Percentiles rank a stretch among this genome's conserved stretches.
Evolutionary conservation across 805 yeast species (phyloP).

Genomic region (Pichia cephalocereana): DNA sequence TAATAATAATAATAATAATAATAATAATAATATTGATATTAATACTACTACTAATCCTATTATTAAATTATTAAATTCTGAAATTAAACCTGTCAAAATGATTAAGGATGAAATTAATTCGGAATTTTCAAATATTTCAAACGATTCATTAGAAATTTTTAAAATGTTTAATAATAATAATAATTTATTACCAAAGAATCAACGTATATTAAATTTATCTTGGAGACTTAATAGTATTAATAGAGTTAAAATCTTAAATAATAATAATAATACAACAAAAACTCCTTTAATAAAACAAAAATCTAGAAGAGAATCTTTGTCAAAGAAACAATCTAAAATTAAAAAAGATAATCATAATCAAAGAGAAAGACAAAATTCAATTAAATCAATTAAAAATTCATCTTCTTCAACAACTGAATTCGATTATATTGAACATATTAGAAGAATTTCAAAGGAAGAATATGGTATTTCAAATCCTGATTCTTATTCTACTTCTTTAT

Average conservation of each 20-base stretch:
- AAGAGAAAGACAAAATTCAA: background rate
- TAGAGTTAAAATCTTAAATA: constrained; percentile 13
- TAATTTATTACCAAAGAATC: constrained; percentile 23
- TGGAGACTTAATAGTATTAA: constrained; percentile 29
- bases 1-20: too few relatives aligned
- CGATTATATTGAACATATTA: constrained; percentile 30
- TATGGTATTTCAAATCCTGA: constrained; percentile 14
- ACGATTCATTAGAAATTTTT: constrained; percentile 27
- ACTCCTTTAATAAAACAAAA: background rate
- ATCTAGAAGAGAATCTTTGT: too few relatives aligned
- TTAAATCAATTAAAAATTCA: background rate
- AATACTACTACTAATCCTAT: too few relatives aligned
- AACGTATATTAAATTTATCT: constrained; percentile 26
- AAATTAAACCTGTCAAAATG: constrained; percentile 11
- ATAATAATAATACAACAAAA: too few relatives aligned
- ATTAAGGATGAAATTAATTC: constrained; percentile 22
- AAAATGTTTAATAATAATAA: constrained; percentile 29
- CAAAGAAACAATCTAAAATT: background rate
- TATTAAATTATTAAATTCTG: background rate
- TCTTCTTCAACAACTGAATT: constrained; percentile 13
- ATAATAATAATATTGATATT: too few relatives aligned
- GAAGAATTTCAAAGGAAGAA: constrained; percentile 28
- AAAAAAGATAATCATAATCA: too few relatives aligned
- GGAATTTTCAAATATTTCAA: constrained; percentile 20
- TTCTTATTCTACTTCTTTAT: background rate